phyloP scores from a whole-genome alignment of 2,329 filamentous ascomycete species.

The Trichophaea hybrida region DNA sequence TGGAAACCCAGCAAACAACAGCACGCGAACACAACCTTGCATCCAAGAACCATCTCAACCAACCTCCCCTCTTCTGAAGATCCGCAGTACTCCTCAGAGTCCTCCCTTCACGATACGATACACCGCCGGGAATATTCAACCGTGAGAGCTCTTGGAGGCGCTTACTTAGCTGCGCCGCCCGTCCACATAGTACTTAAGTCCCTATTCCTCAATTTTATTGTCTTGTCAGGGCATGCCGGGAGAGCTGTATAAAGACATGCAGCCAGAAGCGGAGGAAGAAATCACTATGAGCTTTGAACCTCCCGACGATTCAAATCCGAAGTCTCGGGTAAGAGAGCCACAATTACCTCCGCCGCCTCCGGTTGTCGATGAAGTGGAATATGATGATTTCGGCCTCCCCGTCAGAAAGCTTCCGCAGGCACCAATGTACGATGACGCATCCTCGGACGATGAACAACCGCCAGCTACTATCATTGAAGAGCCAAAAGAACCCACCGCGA shows the following conservation, averaged over 20 bases:
- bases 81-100: too few species aligned
- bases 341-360: slow-evolving; percentile 49
- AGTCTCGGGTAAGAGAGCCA: neutral
- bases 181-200: too few species aligned
- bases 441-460: neutral
- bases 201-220: too few species aligned
- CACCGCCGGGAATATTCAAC: too few species aligned
- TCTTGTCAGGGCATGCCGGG: neutral
- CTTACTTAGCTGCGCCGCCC: too few species aligned
- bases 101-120: too few species aligned
- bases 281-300: slow-evolving; percentile 4
- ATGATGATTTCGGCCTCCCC: slow-evolving; percentile 22
- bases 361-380: slow-evolving; percentile 14
- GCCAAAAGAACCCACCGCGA: neutral
- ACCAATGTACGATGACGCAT: neutral
- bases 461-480: neutral
- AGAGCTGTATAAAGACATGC: neutral
- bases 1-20: too few species aligned
- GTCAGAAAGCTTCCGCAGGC: slow-evolving; percentile 3
- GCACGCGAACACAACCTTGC: too few species aligned
- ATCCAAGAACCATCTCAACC: too few species aligned
- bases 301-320: neutral
- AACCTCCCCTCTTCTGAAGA: too few species aligned
- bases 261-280: neutral
- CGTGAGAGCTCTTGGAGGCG: too few species aligned